Base-by-base conservation (phyloP, 192 early-diverging fungal species). In the Backusella tuberculispora region DNA sequence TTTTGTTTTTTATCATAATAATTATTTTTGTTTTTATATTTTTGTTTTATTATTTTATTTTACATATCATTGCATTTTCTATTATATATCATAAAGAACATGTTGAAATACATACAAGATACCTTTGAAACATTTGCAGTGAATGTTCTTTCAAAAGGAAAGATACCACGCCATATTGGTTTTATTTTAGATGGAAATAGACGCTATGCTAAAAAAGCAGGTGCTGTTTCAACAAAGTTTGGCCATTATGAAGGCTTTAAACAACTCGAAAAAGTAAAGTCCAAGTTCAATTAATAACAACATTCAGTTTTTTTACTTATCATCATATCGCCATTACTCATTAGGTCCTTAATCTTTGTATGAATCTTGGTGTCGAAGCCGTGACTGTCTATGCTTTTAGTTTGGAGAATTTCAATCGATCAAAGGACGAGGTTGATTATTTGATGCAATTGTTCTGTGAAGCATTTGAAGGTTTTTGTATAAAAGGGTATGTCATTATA, bases 111-210 rank as follows among this genome's bases (percentile, higher is more conserved):
- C 38, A 68, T 43, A 17, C 19, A 68, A 68, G 66, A 68, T 4
- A 68, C 24, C 38, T 44, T 43, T 21, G 66, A 44, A 38, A 68
- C 65, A 19, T 44, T 70, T 70, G 69, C 71, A 12, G 29, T 82
- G 17, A 21, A 74, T 14, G 56, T 87, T 6, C 69, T 92, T 3
- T 76, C 77, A 45, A 85, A 90, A 46, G 96, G 97, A 7, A 89
- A 91, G 1, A 86, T 99, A 13, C 98, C 98, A 4, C 80, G 85
- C 29, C 98, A 99, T 79, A 86, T 99, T 15, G 96, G 92, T 3
- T 96, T 99, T 78, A 94, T 99, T 53, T 95, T 99, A 92, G 98
- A 99, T 78, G 98, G 98, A 8, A 99, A 99, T 84, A 85, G 98
- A 42, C 89, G 98, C 37, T 99, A 88, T 79, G 97, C 95, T 34